Conservation (phyloP, 345 rosid genomes). For the Eucalyptus fibrosa region DNA sequence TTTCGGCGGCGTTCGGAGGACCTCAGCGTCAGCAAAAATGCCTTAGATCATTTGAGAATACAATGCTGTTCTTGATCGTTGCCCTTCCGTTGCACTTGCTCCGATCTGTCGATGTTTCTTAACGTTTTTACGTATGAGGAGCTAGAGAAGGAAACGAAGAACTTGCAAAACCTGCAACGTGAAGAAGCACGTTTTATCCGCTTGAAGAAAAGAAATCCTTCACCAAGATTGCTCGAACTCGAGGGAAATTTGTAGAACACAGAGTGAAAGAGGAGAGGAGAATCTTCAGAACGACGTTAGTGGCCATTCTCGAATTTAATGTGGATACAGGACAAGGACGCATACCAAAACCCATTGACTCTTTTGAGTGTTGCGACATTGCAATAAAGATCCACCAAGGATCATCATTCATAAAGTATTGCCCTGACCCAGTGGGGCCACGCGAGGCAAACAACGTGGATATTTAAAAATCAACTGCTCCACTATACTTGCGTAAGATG, state of each 20-base stretch:
- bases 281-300: not conserved
- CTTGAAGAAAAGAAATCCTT: not conserved
- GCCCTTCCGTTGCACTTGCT: not conserved
- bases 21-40: not conserved
- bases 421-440: not conserved
- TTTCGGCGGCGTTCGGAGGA: not conserved
- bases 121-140: constrained; percentile 55
- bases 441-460: constrained; percentile 16
- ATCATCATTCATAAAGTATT: constrained; percentile 32
- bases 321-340: not conserved
- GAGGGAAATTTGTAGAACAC: too few species aligned
- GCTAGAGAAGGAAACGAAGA: constrained; percentile 72
- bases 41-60: not conserved
- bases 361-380: constrained; percentile 46
- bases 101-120: constrained; percentile 14
- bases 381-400: constrained; percentile 61
- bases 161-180: constrained; percentile 56
- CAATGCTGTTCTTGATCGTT: not conserved
- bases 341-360: constrained; percentile 94
- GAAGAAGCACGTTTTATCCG: not conserved
- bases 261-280: not conserved
- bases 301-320: not conserved
- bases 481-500: constrained; percentile 69
- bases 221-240: not conserved
- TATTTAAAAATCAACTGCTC: constrained; percentile 62